These are phyloP conservation scores for Linderniella brevidens DNA, from an alignment of 257 asterid genomes.

Conservation along the genomic window DNA sequence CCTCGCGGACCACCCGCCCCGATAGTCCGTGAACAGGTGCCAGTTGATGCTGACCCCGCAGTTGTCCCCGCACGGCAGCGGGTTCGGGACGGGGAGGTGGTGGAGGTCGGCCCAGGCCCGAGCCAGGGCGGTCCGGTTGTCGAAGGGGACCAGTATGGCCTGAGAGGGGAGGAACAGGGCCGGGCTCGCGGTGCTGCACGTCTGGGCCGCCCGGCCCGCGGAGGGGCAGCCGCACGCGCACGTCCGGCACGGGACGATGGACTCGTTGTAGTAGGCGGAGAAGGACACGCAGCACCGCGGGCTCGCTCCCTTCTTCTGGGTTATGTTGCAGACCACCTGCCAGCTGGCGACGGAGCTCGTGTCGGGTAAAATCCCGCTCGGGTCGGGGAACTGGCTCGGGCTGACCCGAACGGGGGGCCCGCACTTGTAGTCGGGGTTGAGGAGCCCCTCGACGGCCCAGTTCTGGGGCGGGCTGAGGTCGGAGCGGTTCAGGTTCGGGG, in stretches of 20 bases:
- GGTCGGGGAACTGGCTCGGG: slow-evolving; percentile 61
- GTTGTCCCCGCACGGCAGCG: slow-evolving; percentile 65
- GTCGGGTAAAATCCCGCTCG: slow-evolving; percentile 26
- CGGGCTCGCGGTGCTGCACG: slow-evolving; percentile 45
- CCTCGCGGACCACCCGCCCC: slow-evolving; percentile 92
- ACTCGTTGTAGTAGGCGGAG: slow-evolving; percentile 81
- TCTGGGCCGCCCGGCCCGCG: slow-evolving; percentile 13
- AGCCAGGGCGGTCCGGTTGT: slow-evolving; percentile 41
- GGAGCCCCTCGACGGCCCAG: slow-evolving; percentile 54
- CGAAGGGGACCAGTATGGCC: slow-evolving; percentile 64
- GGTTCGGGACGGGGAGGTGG: slow-evolving; percentile 46
- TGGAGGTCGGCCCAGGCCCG: slow-evolving; percentile 76
- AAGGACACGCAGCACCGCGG: slow-evolving; percentile 87
- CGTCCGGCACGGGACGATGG: slow-evolving; percentile 69
- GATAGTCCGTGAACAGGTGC: slow-evolving; percentile 67
- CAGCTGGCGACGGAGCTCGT: slow-evolving; percentile 62
- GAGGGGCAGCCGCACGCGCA: slow-evolving; percentile 78
- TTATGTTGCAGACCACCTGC: slow-evolving; percentile 89
- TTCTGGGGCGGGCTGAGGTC: slow-evolving; percentile 64
- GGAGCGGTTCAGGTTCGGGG: slow-evolving; percentile 79
- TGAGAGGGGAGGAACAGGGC: slow-evolving; percentile 85
- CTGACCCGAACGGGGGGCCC: slow-evolving; percentile 76
- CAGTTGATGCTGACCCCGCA: slow-evolving; percentile 91
- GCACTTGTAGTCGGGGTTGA: slow-evolving; percentile 78
- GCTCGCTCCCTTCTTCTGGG: slow-evolving; percentile 43